These are phyloP conservation scores for Oryza meyeriana DNA, from an alignment of 176 grass and related monocot species.

Conservation along the genomic window DNA sequence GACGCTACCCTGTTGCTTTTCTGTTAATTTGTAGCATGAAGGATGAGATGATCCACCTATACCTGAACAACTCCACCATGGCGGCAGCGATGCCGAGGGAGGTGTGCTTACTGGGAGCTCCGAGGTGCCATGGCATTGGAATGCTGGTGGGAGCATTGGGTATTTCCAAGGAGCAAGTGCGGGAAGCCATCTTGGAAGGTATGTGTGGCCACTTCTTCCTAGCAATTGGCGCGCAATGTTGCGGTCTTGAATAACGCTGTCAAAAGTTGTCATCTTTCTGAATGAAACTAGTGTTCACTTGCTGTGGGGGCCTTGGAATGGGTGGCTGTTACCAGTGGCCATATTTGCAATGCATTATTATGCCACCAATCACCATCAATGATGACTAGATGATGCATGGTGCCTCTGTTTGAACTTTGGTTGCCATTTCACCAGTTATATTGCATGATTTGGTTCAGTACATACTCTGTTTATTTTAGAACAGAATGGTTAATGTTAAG, in stretches of 20 bases:
- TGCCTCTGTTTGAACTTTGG: neutral
- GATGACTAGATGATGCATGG: neutral
- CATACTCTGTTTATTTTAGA: neutral
- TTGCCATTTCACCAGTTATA: neutral
- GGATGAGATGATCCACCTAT: constrained; percentile 69
- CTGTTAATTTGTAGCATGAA: constrained; percentile 41
- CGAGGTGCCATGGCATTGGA: constrained; percentile 56
- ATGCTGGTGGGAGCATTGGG: constrained; percentile 55
- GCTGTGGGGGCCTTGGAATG: constrained; percentile 18
- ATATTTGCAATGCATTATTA: neutral
- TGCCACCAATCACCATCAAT: neutral
- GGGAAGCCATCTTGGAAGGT: constrained; percentile 72
- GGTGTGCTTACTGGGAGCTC: constrained; percentile 51
- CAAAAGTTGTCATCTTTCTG: neutral
- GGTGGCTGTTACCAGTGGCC: neutral
- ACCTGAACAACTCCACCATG: constrained; percentile 32
- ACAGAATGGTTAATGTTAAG: neutral
- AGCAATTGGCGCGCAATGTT: neutral
- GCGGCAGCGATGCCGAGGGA: neutral
- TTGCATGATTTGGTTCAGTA: neutral
- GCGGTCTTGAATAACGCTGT: neutral
- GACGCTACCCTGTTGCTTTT: neutral
- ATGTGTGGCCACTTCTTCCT: neutral
- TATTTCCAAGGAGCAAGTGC: constrained; percentile 59
- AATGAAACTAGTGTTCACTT: neutral